phyloP scores from a whole-genome alignment of 441 rosid species.

The Mallotus repandus region DNA sequence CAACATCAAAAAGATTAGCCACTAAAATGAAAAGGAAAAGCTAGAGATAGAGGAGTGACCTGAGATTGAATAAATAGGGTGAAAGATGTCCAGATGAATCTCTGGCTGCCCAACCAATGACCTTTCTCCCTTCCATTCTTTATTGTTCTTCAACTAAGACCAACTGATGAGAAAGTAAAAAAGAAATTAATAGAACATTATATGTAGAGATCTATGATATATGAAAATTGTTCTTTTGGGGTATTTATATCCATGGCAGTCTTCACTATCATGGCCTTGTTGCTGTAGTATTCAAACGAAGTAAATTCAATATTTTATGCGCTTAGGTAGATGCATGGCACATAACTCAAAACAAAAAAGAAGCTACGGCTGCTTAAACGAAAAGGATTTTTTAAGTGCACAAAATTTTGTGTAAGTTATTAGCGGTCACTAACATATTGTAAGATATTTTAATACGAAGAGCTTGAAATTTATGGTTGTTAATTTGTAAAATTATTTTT shows the following conservation, averaged over 20 bases:
- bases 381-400: not conserved
- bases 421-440: too few relatives aligned
- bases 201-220: not conserved
- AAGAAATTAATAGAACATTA: not conserved
- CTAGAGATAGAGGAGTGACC: slow-evolving; percentile 16
- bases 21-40: not conserved
- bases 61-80: slow-evolving; percentile 39
- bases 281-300: not conserved
- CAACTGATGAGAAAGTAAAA: not conserved
- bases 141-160: slow-evolving; percentile 1
- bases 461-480: too few relatives aligned
- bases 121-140: slow-evolving; percentile 34
- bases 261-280: not conserved
- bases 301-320: not conserved
- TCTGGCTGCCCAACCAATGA: slow-evolving; percentile 45
- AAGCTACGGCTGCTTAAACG: not conserved
- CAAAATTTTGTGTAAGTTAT: too few relatives aligned
- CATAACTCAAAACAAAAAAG: not conserved
- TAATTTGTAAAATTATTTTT: too few relatives aligned
- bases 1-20: slow-evolving; percentile 12
- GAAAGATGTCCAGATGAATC: slow-evolving; percentile 41
- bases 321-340: not conserved
- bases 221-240: not conserved
- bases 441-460: too few relatives aligned
- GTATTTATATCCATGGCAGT: slow-evolving; percentile 3